Percentiles rank a stretch among this genome's conserved stretches.
These are phyloP conservation scores for Pichia sp. DNA, from an alignment of 1,139 yeast genomes.

Conservation along the genomic window DNA sequence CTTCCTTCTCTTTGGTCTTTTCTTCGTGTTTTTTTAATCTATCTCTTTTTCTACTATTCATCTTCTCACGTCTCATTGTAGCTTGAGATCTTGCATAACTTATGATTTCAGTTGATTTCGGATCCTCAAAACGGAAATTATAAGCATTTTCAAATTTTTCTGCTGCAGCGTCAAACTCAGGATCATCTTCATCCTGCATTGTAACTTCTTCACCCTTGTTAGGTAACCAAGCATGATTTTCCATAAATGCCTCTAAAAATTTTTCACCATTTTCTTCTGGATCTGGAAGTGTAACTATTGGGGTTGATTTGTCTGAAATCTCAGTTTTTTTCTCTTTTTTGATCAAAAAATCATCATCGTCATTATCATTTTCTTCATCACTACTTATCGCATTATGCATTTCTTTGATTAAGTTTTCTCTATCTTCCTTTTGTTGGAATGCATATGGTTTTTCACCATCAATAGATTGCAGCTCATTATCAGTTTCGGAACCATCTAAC, in stretches of 20 bases:
- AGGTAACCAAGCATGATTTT: conserved; percentile 87
- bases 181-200: conserved; percentile 62
- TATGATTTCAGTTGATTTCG: conserved; percentile 82
- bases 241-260: conserved; percentile 68
- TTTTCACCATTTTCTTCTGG: conserved; percentile 56
- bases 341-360: conserved; percentile 50
- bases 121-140: conserved; percentile 92
- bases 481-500: conserved; percentile 57
- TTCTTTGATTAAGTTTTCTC: conserved; percentile 63
- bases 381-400: conserved; percentile 61
- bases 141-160: conserved; percentile 89
- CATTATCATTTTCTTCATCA: conserved; percentile 45
- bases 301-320: neutral
- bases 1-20: conserved; percentile 45
- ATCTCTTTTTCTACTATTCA: conserved; percentile 71
- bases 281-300: conserved; percentile 47
- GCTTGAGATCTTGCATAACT: conserved; percentile 97
- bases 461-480: conserved; percentile 37
- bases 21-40: conserved; percentile 65
- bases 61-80: conserved; percentile 75
- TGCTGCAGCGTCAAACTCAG: conserved; percentile 85
- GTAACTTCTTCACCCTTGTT: conserved; percentile 34
- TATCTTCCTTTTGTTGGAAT: conserved; percentile 70
- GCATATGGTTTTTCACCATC: conserved; percentile 54
- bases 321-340: conserved; percentile 41